A percentile compares a stretch with the other conserved stretches of the same genome.
Evolutionary conservation across 192 early-diverging fungal genomes (phyloP).

Genomic region (Rhizophagus clarus): DNA sequence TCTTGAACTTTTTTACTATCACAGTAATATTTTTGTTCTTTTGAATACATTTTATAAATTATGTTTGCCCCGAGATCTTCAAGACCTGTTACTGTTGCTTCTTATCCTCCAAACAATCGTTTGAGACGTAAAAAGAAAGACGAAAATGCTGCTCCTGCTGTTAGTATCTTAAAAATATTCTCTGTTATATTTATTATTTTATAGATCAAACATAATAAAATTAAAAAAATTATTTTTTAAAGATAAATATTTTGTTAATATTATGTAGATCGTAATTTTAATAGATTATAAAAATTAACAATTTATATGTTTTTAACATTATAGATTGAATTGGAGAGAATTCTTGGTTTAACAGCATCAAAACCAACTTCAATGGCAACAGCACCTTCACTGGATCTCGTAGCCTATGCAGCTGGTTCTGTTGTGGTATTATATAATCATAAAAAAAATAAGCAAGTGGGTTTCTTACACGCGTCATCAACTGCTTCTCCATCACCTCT

Average conservation of each 20-base stretch:
- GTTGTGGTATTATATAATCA: slow-evolving; percentile 77
- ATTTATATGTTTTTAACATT: background rate
- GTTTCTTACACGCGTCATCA: slow-evolving; percentile 48
- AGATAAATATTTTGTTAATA: too few relatives aligned
- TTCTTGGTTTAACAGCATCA: slow-evolving; percentile 66
- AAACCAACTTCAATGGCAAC: slow-evolving; percentile 54
- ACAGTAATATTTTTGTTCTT: background rate
- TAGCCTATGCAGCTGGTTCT: slow-evolving; percentile 79
- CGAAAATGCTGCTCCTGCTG: slow-evolving; percentile 20
- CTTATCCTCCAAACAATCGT: slow-evolving; percentile 22
- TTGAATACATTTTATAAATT: background rate
- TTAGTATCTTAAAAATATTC: slow-evolving; percentile 21
- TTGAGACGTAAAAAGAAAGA: slow-evolving; percentile 24
- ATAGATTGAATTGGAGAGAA: slow-evolving; percentile 65
- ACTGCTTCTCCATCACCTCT: background rate
- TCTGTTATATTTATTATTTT: too few relatives aligned
- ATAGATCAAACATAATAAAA: background rate
- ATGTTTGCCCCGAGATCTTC: slow-evolving; percentile 32
- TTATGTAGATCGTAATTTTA: too few relatives aligned
- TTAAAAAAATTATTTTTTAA: background rate
- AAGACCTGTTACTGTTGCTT: slow-evolving; percentile 22
- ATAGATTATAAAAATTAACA: background rate
- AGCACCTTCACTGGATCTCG: slow-evolving; percentile 52
- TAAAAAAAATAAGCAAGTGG: slow-evolving; percentile 64
- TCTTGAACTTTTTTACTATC: background rate